Conservation (phyloP, 2,329 filamentous ascomycete species). For the Coniella vitis region DNA sequence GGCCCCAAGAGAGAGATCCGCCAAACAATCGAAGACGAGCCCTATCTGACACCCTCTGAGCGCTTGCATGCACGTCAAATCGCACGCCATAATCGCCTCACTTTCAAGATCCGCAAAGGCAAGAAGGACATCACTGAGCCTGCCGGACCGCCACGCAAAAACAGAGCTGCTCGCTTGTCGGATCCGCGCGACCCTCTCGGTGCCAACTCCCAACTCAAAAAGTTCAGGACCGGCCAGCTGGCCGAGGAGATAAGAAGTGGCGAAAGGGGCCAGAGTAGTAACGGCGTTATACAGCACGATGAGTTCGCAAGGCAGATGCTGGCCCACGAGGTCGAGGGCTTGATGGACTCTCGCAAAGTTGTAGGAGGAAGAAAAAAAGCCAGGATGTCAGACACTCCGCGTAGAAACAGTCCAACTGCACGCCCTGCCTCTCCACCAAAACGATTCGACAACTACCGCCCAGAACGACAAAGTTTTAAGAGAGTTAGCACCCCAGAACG, state of each 20-base stretch:
- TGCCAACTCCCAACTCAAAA: slow-evolving; percentile 49
- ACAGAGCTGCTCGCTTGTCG: slow-evolving; percentile 33
- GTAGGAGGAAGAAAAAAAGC: not conserved
- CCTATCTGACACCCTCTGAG: slow-evolving; percentile 19
- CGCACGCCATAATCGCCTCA: slow-evolving; percentile 17
- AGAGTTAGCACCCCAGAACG: not conserved
- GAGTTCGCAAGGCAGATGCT: slow-evolving; percentile 13
- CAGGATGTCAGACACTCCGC: not conserved
- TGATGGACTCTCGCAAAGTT: not conserved
- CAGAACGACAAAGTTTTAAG: not conserved
- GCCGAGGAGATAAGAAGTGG: slow-evolving; percentile 23
- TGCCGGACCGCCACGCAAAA: slow-evolving; percentile 19
- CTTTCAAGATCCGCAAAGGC: slow-evolving; percentile 34
- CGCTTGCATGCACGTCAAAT: slow-evolving; percentile 20
- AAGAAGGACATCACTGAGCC: slow-evolving; percentile 46
- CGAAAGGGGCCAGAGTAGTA: slow-evolving; percentile 14
- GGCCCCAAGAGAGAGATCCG: slow-evolving; percentile 14
- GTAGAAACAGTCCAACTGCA: not conserved
- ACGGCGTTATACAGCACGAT: slow-evolving; percentile 14
- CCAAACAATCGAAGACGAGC: slow-evolving; percentile 2
- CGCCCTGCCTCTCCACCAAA: not conserved
- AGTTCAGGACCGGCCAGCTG: slow-evolving; percentile 40
- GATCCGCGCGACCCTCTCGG: slow-evolving; percentile 44
- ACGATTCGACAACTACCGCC: not conserved
- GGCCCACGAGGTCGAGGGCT: not conserved